Conservation (phyloP, 129 eudicot genomes). For the Calendula officinalis region DNA sequence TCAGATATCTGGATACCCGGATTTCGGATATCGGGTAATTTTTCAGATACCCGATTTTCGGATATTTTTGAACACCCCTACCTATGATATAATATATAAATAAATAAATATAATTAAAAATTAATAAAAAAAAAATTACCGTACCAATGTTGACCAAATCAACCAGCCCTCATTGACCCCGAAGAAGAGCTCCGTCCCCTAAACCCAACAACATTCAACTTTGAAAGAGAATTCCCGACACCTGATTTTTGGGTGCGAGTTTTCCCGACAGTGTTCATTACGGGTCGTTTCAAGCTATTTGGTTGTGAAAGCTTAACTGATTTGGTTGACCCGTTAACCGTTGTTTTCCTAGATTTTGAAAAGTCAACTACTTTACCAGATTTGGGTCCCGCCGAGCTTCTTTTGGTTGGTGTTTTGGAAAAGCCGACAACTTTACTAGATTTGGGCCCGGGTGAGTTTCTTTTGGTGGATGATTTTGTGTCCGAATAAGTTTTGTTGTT, state of each 20-base stretch:
- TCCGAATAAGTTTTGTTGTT: conserved; percentile 29
- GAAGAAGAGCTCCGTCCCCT: conserved; percentile 78
- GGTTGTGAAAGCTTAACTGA: conserved; percentile 24
- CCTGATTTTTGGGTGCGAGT: conserved; percentile 32
- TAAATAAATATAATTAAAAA: not conserved
- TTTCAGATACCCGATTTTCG: too few relatives aligned
- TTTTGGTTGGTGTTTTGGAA: conserved; percentile 37
- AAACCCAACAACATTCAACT: conserved; percentile 83
- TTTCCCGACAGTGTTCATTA: conserved; percentile 31
- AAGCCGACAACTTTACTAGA: conserved; percentile 30
- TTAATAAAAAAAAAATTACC: conserved; percentile 19
- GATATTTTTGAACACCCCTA: not conserved
- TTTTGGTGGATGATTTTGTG: conserved; percentile 39
- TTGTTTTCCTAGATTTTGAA: conserved; percentile 32
- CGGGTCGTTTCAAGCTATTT: conserved; percentile 26
- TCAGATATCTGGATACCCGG: too few relatives aligned
- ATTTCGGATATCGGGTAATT: too few relatives aligned
- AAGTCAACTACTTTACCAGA: conserved; percentile 32
- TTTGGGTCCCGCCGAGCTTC: conserved; percentile 27
- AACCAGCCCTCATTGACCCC: conserved; percentile 19
- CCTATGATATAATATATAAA: not conserved
- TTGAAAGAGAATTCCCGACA: conserved; percentile 36
- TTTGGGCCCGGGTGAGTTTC: conserved; percentile 33
- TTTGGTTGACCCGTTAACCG: conserved; percentile 8
- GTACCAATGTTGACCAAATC: not conserved